Evolutionary conservation across 495 filamentous ascomycete species (phyloP).

Genomic region (Aspergillus homomorphus): DNA sequence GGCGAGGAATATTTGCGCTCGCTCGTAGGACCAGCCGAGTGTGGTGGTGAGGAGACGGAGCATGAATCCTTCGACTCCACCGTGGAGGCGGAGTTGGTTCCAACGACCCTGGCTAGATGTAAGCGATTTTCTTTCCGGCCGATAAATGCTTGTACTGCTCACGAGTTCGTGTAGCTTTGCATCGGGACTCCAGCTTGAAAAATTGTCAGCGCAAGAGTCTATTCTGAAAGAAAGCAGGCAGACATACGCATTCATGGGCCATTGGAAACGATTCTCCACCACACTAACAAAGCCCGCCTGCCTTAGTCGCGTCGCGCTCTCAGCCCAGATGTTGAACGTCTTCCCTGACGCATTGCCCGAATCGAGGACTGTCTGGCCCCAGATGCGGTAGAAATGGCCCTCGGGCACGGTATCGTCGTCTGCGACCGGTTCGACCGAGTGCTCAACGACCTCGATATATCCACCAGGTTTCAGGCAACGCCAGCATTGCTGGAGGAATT

Average conservation of each 20-base stretch:
- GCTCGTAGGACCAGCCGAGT: conserved; percentile 31
- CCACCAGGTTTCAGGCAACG: conserved; percentile 59
- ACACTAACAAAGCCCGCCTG: conserved; percentile 58
- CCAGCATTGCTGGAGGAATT: conserved; percentile 35
- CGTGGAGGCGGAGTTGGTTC: conserved; percentile 57
- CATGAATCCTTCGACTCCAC: conserved; percentile 56
- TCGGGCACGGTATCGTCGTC: conserved; percentile 47
- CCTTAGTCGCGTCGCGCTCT: conserved; percentile 33
- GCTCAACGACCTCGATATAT: conserved; percentile 62
- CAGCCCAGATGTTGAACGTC: conserved; percentile 45
- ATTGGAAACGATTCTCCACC: conserved; percentile 54
- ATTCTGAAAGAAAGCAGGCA: neutral
- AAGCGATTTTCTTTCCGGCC: neutral
- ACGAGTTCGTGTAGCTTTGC: conserved; percentile 58
- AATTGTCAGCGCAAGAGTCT: neutral
- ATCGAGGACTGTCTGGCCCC: conserved; percentile 50
- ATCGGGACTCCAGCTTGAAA: conserved; percentile 64
- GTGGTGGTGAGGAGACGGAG: conserved; percentile 61
- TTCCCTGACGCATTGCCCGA: conserved; percentile 49
- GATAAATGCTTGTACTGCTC: neutral
- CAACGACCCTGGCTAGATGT: conserved; percentile 45
- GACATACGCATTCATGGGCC: conserved; percentile 45
- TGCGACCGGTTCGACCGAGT: conserved; percentile 45
- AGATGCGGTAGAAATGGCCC: conserved; percentile 52
- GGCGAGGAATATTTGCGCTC: conserved; percentile 23